Conservation (phyloP, 495 filamentous ascomycete species). For the Cercophora sp. region DNA sequence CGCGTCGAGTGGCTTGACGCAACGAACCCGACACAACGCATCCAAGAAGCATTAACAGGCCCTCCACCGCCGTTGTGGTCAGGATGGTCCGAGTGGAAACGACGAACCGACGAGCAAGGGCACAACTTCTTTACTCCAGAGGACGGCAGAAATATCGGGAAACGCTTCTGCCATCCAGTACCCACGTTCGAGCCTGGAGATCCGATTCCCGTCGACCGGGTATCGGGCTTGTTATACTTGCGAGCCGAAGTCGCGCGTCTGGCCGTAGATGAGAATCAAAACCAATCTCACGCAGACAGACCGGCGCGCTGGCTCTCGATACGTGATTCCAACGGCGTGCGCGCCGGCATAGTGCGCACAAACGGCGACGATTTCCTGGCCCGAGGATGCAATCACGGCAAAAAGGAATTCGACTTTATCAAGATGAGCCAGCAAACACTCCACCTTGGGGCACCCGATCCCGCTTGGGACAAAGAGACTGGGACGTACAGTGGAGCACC, state of each 20-base stretch:
- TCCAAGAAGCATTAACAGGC: neutral
- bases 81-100: neutral
- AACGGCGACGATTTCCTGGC: neutral
- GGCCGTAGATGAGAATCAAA: neutral
- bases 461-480: neutral
- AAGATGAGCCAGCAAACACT: neutral
- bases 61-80: neutral
- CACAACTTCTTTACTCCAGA: neutral
- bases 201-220: neutral
- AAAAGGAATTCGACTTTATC: neutral
- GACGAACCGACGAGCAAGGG: neutral
- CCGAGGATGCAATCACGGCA: neutral
- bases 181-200: neutral
- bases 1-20: neutral
- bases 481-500: neutral
- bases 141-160: too few species aligned
- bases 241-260: neutral
- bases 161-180: neutral
- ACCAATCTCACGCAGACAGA: neutral
- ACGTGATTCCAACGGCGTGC: neutral
- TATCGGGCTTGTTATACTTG: neutral
- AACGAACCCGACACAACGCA: neutral
- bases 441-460: neutral
- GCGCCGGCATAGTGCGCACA: neutral
- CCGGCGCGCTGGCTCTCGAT: neutral